phyloP scores from a whole-genome alignment of 176 grass and related monocot genomes.

The Bolboschoenus planiculmis region DNA sequence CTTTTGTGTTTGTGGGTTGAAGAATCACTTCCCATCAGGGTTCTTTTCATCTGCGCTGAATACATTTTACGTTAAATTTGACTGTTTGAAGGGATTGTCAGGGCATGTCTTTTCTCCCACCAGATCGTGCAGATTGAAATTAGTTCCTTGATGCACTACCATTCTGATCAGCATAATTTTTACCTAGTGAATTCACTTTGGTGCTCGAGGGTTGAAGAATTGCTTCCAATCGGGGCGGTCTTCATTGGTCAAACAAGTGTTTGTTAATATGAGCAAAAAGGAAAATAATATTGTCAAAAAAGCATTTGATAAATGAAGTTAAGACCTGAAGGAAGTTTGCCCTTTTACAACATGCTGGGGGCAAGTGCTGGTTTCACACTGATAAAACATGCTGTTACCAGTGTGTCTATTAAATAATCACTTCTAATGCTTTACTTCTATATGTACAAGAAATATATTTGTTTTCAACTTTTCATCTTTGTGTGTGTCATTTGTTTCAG shows the following conservation, averaged over 20 bases:
- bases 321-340: background rate
- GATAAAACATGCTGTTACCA: background rate
- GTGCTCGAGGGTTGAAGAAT: background rate
- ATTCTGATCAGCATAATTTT: background rate
- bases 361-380: background rate
- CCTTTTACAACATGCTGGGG: background rate
- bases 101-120: background rate
- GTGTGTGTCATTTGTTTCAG: constrained; percentile 33
- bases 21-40: background rate
- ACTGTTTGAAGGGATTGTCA: background rate
- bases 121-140: background rate
- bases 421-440: background rate
- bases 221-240: background rate
- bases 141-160: background rate
- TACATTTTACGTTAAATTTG: background rate
- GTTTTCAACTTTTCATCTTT: background rate
- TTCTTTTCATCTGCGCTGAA: background rate
- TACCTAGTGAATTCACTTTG: background rate
- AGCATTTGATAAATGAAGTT: background rate
- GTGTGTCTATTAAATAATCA: background rate
- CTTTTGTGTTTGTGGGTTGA: background rate
- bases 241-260: background rate
- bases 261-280: background rate
- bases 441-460: background rate
- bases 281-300: background rate